Base-by-base conservation (phyloP, 2,329 filamentous ascomycete species). In the Hypomyces rosellus region DNA sequence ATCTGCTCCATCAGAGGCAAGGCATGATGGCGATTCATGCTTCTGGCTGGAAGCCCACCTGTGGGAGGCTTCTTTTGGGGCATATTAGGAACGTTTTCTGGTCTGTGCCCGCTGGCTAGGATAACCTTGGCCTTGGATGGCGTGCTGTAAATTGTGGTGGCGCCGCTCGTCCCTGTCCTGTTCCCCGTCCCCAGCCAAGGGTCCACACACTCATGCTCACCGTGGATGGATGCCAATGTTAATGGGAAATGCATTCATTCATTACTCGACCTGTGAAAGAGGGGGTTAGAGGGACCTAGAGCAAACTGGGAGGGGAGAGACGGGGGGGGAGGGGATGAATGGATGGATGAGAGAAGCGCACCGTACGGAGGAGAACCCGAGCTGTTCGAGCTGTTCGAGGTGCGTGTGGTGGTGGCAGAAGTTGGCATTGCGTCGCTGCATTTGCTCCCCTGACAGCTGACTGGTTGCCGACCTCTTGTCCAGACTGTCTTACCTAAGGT, bases 131-230 rank as follows among this genome's bases (percentile, higher is more conserved):
- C 12, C 36, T 30, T 14, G 22, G 41, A 37, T 49, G 42, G 50
- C 45, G 50, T 52, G 50, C 46, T 49, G 50, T 38, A 49, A 52
- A 49, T 52, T 52, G 47, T 30, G 18, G 50, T 50, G 50, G 50
- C 50, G 50, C 50, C 50, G 42, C 30, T 45, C 34, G 50, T 34
- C 46, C 50, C 50, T 52, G 50, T 38, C 33, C n/a, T 38, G 36
- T 16, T 16, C n/a, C n/a, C 12, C 34, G 12, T 37, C 14, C 2
- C 39, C 40, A 25, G 48, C 34, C 45, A 44, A 45, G 49, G 49
- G 36, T 51, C 49, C 49, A 51, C 45, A 39, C 22, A 34, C 49
- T 48, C 25, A 9, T 43, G 25, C 49, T 48, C 49, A 51, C 45
- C 45, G 36, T 40, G 49, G 36, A 47, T 30, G 25, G 25, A 48